phyloP scores from a whole-genome alignment of 2,329 filamentous ascomycete species.

The Colletotrichum costaricense region DNA sequence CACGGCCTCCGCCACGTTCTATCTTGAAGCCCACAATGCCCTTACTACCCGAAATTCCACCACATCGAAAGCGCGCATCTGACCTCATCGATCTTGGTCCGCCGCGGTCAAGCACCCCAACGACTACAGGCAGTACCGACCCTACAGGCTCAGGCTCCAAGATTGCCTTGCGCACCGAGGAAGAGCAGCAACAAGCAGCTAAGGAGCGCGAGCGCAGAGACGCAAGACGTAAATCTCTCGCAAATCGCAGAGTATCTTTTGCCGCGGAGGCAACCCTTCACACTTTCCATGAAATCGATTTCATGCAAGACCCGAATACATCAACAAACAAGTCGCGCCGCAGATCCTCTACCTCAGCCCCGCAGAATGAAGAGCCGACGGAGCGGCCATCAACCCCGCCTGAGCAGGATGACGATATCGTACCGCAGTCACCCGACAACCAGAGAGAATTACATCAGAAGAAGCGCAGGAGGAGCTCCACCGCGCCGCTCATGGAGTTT shows the following conservation, averaged over 20 bases:
- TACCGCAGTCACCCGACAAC: conserved; percentile 70
- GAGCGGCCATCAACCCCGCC: conserved; percentile 72
- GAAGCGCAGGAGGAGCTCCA: conserved; percentile 72
- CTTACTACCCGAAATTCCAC: conserved; percentile 73
- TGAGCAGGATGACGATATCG: conserved; percentile 68
- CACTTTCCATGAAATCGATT: conserved; percentile 95
- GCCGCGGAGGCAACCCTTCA: conserved; percentile 97
- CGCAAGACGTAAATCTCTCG: conserved; percentile 90
- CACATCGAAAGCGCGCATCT: conserved; percentile 60
- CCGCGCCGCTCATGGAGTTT: conserved; percentile 72
- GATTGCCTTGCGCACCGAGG: conserved; percentile 75
- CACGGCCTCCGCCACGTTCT: conserved; percentile 68
- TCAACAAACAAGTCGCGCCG: conserved; percentile 81
- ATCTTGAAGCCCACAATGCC: conserved; percentile 87
- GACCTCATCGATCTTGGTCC: conserved; percentile 37
- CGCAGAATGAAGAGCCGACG: conserved; percentile 36
- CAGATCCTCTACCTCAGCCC: conserved; percentile 68
- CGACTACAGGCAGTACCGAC: conserved; percentile 42
- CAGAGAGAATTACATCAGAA: conserved; percentile 71
- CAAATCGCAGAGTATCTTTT: conserved; percentile 94
- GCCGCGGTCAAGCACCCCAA: conserved; percentile 54
- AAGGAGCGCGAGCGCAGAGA: conserved; percentile 81
- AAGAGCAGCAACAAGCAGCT: conserved; percentile 76
- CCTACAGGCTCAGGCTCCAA: conserved; percentile 57
- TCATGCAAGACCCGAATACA: conserved; percentile 86